These are phyloP conservation scores for Striga asiatica DNA, from an alignment of 257 asterid species.

Conservation along the genomic window DNA sequence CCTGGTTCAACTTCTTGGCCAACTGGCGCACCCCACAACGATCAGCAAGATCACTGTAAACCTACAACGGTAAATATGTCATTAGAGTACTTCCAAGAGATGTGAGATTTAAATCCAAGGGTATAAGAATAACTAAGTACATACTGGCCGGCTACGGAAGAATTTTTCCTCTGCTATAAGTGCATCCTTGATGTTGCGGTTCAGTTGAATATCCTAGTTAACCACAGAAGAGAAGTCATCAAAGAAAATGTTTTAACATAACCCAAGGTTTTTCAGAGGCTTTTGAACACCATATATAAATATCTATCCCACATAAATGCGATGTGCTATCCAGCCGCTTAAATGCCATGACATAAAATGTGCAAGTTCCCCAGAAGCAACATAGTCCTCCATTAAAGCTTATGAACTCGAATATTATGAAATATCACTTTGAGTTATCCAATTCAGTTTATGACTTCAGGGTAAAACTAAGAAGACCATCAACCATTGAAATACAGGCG, in stretches of 20 bases:
- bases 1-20: conserved; percentile 94
- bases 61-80: conserved; percentile 28
- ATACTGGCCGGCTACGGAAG: conserved; percentile 74
- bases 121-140: conserved; percentile 14
- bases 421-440: background rate
- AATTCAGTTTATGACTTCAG: background rate
- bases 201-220: conserved; percentile 65
- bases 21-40: conserved; percentile 77
- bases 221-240: conserved; percentile 5
- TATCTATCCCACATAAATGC: background rate
- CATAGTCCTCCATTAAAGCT: background rate
- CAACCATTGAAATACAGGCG: background rate
- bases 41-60: conserved; percentile 65
- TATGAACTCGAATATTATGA: background rate
- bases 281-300: background rate
- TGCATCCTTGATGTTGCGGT: conserved; percentile 81
- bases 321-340: background rate
- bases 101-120: conserved; percentile 13
- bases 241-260: background rate
- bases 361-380: background rate
- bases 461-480: background rate
- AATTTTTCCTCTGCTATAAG: conserved; percentile 86
- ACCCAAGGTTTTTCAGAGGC: background rate
- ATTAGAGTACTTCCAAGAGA: background rate
- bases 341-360: conserved; percentile 7